Evolutionary conservation across 495 filamentous ascomycete species (phyloP), one percentile per base, ranked within the genome.

Genomic region (Podospora anserina): DNA sequence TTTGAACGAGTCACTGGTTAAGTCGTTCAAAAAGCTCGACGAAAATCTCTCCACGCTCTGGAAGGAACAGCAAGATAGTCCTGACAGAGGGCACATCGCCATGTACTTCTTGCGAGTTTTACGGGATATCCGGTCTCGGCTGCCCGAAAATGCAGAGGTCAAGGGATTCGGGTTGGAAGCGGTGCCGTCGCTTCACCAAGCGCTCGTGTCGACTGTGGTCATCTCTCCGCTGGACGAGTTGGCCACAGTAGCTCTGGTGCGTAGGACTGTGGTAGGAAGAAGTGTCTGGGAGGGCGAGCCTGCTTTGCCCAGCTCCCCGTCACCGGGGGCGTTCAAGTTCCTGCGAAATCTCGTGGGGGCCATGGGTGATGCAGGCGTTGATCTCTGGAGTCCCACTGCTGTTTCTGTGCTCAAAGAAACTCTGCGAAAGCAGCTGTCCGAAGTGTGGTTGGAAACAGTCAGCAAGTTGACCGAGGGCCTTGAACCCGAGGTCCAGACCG

Each of bases 331-430:
- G 2, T 96, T 97, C 76, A 86, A 85, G 68, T 90, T 94, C 64
- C 75, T 97, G 56, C 86, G 88, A 32, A 85, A 83, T 39, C 72
- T 97, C 27, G 81, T 85, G 9, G 77, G 78, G 53, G 79, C 83
- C 1, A 96, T 99, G 93, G 84, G 84, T 49, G 78, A 81, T 15
- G 80, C 81, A 11, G 95, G 95, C 0, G 79, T 81, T 39, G 95
- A 98, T 72, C 76, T 98, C 9, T 99, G 95, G 95, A 94, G 89
- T 66, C 85, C 88, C 3, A 85, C 83, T 3, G 91, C 91, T 0
- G 86, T 93, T 0, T 70, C 72, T 9, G 80, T 82, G 2, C 72
- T 98, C 58, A 96, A 94, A 79, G 66, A 68, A 9, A 66, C 77
- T 39, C 72, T 92, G 15, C 72, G 82, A 18, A 76, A 75, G 55